Percentiles rank a stretch among this genome's conserved stretches.
Conservation (phyloP, 164 flowering plant species). For the Magnolia sinica region DNA sequence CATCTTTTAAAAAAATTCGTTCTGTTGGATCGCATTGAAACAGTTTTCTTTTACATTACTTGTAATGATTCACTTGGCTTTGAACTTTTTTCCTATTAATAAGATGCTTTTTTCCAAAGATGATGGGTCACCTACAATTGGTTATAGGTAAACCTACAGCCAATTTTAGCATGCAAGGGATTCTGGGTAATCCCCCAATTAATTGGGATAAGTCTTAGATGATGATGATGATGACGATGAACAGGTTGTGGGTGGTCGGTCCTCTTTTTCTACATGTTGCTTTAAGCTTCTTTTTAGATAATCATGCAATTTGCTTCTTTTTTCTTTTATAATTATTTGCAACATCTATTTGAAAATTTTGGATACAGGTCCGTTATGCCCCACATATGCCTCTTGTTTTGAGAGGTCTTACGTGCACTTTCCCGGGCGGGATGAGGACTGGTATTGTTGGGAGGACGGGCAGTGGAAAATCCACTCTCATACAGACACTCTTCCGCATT, state of each 20-base stretch:
- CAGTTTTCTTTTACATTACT: no score
- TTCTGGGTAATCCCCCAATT: no score
- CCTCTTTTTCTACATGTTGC: not conserved
- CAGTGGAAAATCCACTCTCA: conserved; percentile 44
- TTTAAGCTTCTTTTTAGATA: not conserved
- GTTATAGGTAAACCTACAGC: no score
- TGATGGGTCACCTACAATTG: no score
- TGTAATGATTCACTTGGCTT: no score
- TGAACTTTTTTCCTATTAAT: no score
- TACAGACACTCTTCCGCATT: conserved; percentile 37
- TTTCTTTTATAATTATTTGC: no score
- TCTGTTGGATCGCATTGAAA: not conserved
- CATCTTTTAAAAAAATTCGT: not conserved
- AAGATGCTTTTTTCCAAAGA: no score
- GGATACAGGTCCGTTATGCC: conserved; percentile 38
- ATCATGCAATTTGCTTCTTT: no score
- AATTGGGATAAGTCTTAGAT: no score
- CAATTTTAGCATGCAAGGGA: no score
- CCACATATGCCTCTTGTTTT: conserved; percentile 39
- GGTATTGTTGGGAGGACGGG: conserved; percentile 49
- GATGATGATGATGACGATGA: not conserved
- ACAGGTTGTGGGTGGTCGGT: not conserved
- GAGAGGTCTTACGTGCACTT: conserved; percentile 34
- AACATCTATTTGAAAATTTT: not conserved
- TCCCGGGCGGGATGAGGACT: conserved; percentile 33